Conservation (phyloP, 306 rosid genomes). For the Sindora glabra region DNA sequence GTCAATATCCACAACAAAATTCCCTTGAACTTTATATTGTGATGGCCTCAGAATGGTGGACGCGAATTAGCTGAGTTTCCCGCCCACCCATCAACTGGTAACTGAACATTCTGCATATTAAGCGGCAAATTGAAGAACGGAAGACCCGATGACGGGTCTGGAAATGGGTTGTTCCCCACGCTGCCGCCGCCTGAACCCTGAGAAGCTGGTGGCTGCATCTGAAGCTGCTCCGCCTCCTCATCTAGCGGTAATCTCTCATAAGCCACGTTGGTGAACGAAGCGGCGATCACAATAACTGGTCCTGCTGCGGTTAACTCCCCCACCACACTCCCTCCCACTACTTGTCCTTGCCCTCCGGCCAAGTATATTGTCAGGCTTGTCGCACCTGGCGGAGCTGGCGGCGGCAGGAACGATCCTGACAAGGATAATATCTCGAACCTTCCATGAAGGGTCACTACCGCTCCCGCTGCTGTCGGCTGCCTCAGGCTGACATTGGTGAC, state of each 20-base stretch:
- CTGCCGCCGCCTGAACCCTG: constrained; percentile 31
- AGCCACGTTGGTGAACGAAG: constrained; percentile 85
- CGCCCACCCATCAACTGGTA: constrained; percentile 58
- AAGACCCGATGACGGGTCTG: constrained; percentile 62
- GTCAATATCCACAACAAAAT: background rate
- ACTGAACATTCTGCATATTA: constrained; percentile 82
- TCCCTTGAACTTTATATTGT: background rate
- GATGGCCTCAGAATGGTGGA: constrained; percentile 32
- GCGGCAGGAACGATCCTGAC: constrained; percentile 76
- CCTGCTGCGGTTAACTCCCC: constrained; percentile 84
- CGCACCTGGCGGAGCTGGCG: constrained; percentile 91
- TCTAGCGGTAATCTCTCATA: constrained; percentile 77
- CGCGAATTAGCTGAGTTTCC: constrained; percentile 36
- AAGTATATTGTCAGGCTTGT: constrained; percentile 65
- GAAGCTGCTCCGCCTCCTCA: constrained; percentile 49
- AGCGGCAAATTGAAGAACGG: constrained; percentile 79
- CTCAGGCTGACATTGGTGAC: constrained; percentile 70
- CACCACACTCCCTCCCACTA: constrained; percentile 80
- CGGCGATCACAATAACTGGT: constrained; percentile 71
- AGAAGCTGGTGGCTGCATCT: constrained; percentile 38
- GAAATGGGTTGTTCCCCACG: constrained; percentile 30
- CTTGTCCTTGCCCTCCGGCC: constrained; percentile 84
- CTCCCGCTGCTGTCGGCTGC: constrained; percentile 61
- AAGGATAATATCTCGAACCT: constrained; percentile 86
- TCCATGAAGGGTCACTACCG: constrained; percentile 67